A percentile compares a stretch with the other conserved stretches of the same genome.
These are phyloP conservation scores for Dichotomocladium elegans DNA, from an alignment of 371 early-diverging fungal genomes.

Conservation along the genomic window DNA sequence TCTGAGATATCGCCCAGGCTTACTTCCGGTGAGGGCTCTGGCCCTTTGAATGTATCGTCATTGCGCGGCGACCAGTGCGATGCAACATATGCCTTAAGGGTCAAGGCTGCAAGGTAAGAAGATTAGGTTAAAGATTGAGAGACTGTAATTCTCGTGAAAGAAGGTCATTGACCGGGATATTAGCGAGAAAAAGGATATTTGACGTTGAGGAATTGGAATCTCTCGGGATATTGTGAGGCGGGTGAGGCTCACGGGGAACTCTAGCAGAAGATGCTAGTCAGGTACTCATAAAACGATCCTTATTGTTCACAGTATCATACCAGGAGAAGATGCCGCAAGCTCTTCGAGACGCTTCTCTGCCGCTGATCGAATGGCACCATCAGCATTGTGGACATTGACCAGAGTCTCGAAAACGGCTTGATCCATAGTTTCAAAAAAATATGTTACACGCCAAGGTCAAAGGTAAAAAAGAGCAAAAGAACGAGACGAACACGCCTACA, in stretches of 20 bases:
- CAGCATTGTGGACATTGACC: slow-evolving; percentile 63
- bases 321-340: slow-evolving; percentile 57
- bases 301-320: slow-evolving; percentile 25
- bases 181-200: slow-evolving; percentile 58
- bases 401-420: slow-evolving; percentile 69
- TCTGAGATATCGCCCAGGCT: neutral
- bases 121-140: slow-evolving; percentile 22
- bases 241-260: slow-evolving; percentile 65
- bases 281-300: neutral
- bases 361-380: slow-evolving; percentile 59
- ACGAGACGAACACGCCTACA: too few relatives aligned
- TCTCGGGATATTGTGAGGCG: slow-evolving; percentile 65
- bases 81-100: slow-evolving; percentile 73
- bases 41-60: slow-evolving; percentile 56
- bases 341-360: slow-evolving; percentile 73
- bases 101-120: slow-evolving; percentile 67
- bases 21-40: slow-evolving; percentile 55
- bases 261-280: slow-evolving; percentile 15
- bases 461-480: too few relatives aligned
- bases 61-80: slow-evolving; percentile 73
- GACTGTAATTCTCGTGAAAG: neutral
- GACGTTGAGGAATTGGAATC: slow-evolving; percentile 65
- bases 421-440: slow-evolving; percentile 71
- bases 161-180: neutral
- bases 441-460: too few relatives aligned